These are phyloP conservation scores for Breynia disticha DNA, from an alignment of 441 rosid genomes.

Conservation along the genomic window DNA sequence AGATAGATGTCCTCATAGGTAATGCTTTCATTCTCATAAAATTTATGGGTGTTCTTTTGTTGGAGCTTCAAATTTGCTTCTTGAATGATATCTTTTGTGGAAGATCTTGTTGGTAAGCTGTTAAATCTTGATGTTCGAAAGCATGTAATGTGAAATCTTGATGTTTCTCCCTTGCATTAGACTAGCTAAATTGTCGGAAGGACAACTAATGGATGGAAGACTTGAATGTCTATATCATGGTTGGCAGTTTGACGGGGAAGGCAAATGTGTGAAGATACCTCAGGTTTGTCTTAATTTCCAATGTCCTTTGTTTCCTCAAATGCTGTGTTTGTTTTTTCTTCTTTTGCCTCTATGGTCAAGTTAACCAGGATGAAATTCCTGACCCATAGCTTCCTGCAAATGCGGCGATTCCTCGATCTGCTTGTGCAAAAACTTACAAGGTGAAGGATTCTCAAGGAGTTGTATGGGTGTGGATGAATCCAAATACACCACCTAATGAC, in stretches of 20 bases:
- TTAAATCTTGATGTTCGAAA: too few relatives aligned
- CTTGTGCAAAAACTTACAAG: conserved; percentile 60
- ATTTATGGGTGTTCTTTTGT: too few relatives aligned
- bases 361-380: not conserved
- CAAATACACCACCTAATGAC: conserved; percentile 45
- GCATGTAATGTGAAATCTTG: not conserved
- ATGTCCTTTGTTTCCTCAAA: not conserved
- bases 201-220: conserved; percentile 78
- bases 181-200: conserved; percentile 88
- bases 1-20: conserved; percentile 96
- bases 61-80: too few relatives aligned
- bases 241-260: conserved; percentile 92
- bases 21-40: not conserved
- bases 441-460: conserved; percentile 86
- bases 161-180: conserved; percentile 20
- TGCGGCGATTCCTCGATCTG: conserved; percentile 68
- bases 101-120: too few relatives aligned
- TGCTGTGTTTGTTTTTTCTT: not conserved
- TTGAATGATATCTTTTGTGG: too few relatives aligned
- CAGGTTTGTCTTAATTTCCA: conserved; percentile 36
- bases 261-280: conserved; percentile 87
- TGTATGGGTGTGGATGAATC: conserved; percentile 93
- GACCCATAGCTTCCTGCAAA: conserved; percentile 54
- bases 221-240: conserved; percentile 93
- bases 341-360: not conserved